These are phyloP conservation scores for Vicia faba DNA, from an alignment of 306 rosid genomes.

Conservation along the genomic window DNA sequence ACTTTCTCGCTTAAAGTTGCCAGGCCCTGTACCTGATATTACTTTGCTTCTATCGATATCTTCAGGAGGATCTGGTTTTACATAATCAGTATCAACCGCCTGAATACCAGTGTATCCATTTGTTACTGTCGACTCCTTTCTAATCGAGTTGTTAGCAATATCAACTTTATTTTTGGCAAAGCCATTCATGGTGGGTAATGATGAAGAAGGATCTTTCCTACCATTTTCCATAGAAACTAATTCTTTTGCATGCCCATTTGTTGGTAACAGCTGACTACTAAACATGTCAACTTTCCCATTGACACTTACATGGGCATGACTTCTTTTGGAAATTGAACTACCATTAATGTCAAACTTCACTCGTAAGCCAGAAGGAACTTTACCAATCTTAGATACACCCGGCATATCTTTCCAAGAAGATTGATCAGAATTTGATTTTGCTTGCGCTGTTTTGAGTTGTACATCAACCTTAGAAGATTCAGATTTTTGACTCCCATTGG, in stretches of 20 bases:
- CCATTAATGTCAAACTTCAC: no score
- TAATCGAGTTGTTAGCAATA: conserved; percentile 35
- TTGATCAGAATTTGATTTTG: conserved; percentile 53
- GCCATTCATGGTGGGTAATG: conserved; percentile 48
- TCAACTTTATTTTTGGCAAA: conserved; percentile 44
- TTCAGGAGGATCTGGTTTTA: conserved; percentile 45
- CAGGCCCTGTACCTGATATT: conserved; percentile 40
- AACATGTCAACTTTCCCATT: no score
- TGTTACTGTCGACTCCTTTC: conserved; percentile 39
- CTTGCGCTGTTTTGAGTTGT: conserved; percentile 47
- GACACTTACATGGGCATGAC: no score
- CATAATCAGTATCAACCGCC: conserved; percentile 37
- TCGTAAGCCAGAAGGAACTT: no score
- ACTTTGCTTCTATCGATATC: conserved; percentile 44
- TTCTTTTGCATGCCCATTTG: no score
- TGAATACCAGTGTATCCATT: conserved; percentile 46
- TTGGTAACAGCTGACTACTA: no score
- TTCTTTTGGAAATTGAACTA: no score
- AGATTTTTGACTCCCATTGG: conserved; percentile 67
- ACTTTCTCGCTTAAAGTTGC: conserved; percentile 48
- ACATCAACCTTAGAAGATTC: conserved; percentile 52
- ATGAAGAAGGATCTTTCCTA: conserved; percentile 51
- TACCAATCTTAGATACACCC: no score
- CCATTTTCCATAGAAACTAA: conserved; percentile 51
- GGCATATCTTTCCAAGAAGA: no score